phyloP scores from a whole-genome alignment of 768 basidiomycete genomes.

The Termitomyces sp. region DNA sequence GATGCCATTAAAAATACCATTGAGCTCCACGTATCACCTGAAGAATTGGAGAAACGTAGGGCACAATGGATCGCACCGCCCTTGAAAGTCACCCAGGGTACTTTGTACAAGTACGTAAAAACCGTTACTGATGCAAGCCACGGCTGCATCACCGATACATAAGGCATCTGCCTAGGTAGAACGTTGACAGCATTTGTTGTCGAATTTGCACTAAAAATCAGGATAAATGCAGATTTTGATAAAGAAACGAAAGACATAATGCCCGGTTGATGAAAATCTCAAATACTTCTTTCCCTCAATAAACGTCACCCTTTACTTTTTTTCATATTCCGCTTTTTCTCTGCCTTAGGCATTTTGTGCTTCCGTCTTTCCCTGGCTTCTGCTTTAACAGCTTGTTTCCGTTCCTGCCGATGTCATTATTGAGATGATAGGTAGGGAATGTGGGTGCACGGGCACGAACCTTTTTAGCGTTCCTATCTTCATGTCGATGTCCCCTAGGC shows the following conservation, averaged over 20 bases:
- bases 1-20: slow-evolving; percentile 87
- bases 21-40: slow-evolving; percentile 67
- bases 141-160: slow-evolving; percentile 89
- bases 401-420: slow-evolving; percentile 49
- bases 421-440: not conserved
- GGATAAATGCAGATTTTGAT: not conserved
- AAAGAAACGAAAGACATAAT: not conserved
- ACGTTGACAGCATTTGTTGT: not conserved
- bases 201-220: slow-evolving; percentile 2
- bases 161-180: slow-evolving; percentile 13
- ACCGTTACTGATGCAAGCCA: slow-evolving; percentile 86
- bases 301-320: slow-evolving; percentile 27
- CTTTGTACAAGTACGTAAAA: slow-evolving; percentile 86
- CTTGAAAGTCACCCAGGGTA: slow-evolving; percentile 77
- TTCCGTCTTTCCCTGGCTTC: slow-evolving; percentile 86
- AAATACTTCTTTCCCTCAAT: not conserved
- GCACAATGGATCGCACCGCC: slow-evolving; percentile 79
- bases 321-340: slow-evolving; percentile 87
- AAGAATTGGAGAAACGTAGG: slow-evolving; percentile 72
- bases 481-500: slow-evolving; percentile 85
- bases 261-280: not conserved
- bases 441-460: slow-evolving; percentile 29
- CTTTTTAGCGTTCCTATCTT: slow-evolving; percentile 90
- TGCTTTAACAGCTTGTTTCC: slow-evolving; percentile 85
- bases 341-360: slow-evolving; percentile 91